These are phyloP conservation scores for Panellus pusillus DNA, from an alignment of 768 basidiomycete genomes.

Conservation along the genomic window DNA sequence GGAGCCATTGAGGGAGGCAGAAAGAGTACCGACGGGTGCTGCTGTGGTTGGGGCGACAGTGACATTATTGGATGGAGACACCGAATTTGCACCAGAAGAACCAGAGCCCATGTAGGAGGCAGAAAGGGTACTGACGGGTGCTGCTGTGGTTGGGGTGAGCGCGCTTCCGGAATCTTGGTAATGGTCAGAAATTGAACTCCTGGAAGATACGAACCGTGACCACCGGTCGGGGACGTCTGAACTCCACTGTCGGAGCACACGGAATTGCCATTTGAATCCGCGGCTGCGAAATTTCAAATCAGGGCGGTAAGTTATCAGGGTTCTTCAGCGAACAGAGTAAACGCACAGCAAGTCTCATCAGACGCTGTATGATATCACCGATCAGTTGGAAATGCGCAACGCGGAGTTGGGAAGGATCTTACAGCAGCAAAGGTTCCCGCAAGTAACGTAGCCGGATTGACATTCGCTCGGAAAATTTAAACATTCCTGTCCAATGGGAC, in stretches of 20 bases:
- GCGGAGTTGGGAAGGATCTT: neutral
- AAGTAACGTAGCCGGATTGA: neutral
- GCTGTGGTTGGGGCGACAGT: neutral
- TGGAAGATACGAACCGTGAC: too few relatives aligned
- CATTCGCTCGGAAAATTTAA: neutral
- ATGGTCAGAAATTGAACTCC: too few relatives aligned
- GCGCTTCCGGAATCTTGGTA: too few relatives aligned
- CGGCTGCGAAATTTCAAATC: too few relatives aligned
- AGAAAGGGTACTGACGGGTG: neutral
- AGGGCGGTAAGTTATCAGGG: too few relatives aligned
- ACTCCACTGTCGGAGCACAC: too few relatives aligned
- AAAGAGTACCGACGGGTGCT: neutral
- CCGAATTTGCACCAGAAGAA: neutral
- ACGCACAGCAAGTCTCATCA: neutral
- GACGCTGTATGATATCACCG: neutral
- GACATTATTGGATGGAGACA: neutral
- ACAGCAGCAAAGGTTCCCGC: neutral
- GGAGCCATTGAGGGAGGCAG: neutral
- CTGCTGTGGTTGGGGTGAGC: neutral
- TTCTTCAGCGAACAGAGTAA: neutral
- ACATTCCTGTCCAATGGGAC: neutral
- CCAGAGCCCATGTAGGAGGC: neutral
- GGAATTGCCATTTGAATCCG: too few relatives aligned
- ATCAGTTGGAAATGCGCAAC: neutral
- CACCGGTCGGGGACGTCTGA: too few relatives aligned